Evolutionary conservation across 2,329 filamentous ascomycete species (phyloP).

Genomic region (Claviceps capensis): DNA sequence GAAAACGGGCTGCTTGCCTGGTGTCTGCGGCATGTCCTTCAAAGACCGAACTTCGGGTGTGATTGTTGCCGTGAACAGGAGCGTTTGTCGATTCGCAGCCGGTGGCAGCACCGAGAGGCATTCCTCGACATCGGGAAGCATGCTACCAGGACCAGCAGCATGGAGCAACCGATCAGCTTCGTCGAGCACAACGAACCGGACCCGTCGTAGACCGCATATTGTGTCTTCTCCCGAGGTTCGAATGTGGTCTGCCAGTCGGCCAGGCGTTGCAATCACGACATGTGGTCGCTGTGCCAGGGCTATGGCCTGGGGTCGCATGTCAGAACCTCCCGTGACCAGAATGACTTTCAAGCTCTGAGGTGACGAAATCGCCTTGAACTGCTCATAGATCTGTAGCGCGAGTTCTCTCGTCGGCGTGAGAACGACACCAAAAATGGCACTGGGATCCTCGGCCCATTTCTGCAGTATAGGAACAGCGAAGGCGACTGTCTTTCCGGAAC

Average conservation of each 20-base stretch:
- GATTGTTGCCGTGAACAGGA: conserved; percentile 91
- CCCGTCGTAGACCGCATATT: conserved; percentile 63
- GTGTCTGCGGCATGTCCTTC: conserved; percentile 59
- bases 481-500: conserved; percentile 93
- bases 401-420: conserved; percentile 86
- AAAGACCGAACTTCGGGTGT: conserved; percentile 83
- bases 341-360: conserved; percentile 77
- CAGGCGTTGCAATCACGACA: conserved; percentile 86
- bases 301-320: conserved; percentile 85
- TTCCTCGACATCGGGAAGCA: conserved; percentile 88
- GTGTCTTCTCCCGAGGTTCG: conserved; percentile 85
- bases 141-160: conserved; percentile 60
- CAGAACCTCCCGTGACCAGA: conserved; percentile 81
- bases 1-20: conserved; percentile 64
- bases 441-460: conserved; percentile 83
- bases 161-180: conserved; percentile 85
- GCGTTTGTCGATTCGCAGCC: conserved; percentile 68
- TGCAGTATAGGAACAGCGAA: conserved; percentile 92
- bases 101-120: conserved; percentile 74
- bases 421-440: conserved; percentile 79
- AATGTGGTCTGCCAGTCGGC: conserved; percentile 87
- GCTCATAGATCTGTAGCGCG: conserved; percentile 90
- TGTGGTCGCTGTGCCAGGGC: conserved; percentile 72
- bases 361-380: conserved; percentile 84
- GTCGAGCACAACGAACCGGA: conserved; percentile 80